These are phyloP conservation scores for Rehmannia glutinosa DNA, from an alignment of 257 asterid species.

Conservation along the genomic window DNA sequence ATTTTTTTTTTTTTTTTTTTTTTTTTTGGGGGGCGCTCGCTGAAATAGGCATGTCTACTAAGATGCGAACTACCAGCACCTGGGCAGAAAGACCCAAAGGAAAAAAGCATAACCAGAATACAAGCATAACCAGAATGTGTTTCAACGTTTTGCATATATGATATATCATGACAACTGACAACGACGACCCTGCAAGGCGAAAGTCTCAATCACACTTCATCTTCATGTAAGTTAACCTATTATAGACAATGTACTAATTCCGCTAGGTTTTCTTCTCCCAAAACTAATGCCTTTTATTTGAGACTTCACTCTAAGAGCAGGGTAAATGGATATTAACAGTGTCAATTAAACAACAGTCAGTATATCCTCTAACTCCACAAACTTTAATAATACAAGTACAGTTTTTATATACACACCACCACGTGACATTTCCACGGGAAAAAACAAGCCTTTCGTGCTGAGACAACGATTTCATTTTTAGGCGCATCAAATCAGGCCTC, in stretches of 20 bases:
- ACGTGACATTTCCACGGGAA: neutral
- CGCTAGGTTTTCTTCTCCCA: neutral
- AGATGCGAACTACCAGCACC: too few relatives aligned
- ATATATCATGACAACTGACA: neutral
- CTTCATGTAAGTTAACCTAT: neutral
- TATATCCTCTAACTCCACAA: constrained; percentile 1
- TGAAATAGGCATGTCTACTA: too few relatives aligned
- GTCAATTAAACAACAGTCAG: too few relatives aligned
- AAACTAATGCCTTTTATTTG: constrained; percentile 17
- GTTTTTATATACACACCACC: constrained; percentile 28
- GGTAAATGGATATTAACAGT: too few relatives aligned
- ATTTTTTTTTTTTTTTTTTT: too few relatives aligned
- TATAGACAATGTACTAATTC: neutral
- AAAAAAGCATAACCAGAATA: neutral
- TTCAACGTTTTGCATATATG: neutral
- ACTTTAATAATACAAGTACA: constrained; percentile 12
- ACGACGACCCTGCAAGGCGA: neutral
- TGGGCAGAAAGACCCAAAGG: too few relatives aligned
- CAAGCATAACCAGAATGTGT: too few relatives aligned
- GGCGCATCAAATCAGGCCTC: constrained; percentile 21
- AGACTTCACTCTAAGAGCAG: constrained; percentile 24
- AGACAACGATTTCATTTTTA: neutral
- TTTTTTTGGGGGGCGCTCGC: too few relatives aligned
- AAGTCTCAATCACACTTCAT: neutral
- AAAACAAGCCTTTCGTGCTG: neutral